Conservation (phyloP, 129 eudicot genomes). For the Flaveria bidentis region DNA sequence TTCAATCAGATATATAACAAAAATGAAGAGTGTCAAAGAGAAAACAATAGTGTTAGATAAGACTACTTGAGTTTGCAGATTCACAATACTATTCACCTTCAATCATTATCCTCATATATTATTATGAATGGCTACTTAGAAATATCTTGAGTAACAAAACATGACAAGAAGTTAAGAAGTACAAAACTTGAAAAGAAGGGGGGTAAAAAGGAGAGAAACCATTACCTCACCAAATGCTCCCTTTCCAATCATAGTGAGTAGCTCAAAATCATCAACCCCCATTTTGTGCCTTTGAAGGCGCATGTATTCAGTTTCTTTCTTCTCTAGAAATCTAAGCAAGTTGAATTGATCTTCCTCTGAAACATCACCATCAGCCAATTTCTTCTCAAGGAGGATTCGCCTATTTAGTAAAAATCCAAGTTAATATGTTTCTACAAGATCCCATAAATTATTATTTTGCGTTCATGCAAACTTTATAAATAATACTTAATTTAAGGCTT, state of each 20-base stretch:
- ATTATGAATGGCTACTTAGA: background rate
- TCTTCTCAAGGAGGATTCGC: slow-evolving; percentile 76
- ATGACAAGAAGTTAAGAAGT: slow-evolving; percentile 10
- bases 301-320: slow-evolving; percentile 96
- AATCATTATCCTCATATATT: background rate
- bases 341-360: slow-evolving; percentile 93
- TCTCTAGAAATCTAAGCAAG: slow-evolving; percentile 78
- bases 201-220: background rate
- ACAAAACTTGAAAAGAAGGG: background rate
- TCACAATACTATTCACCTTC: background rate
- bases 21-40: background rate
- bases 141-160: slow-evolving; percentile 8
- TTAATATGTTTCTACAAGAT: background rate
- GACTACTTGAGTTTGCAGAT: background rate
- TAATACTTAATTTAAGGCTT: background rate
- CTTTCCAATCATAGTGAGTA: slow-evolving; percentile 88
- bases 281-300: slow-evolving; percentile 95
- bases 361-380: slow-evolving; percentile 89
- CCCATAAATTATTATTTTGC: background rate
- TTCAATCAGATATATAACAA: background rate
- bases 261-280: slow-evolving; percentile 93
- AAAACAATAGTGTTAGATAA: background rate
- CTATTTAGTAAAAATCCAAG: slow-evolving; percentile 32
- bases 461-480: background rate
- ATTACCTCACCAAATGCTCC: slow-evolving; percentile 95